Evolutionary conservation across 345 rosid species (phyloP), one percentile per base, ranked within the genome.

Genomic region (Acer saccharum): DNA sequence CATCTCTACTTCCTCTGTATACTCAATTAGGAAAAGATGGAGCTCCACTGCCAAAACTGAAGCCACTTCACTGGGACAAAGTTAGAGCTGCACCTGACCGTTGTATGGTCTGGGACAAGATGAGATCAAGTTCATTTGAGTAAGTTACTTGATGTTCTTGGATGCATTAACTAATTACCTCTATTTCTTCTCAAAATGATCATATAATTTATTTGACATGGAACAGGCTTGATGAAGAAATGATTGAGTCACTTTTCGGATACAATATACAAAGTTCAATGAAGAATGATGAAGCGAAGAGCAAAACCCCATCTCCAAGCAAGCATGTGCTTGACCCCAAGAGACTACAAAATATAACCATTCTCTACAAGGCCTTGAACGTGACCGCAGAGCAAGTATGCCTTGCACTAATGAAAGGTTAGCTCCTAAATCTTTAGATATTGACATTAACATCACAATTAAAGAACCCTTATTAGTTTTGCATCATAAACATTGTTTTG

Each of bases 61-160:
- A 96, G 87, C 99, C 99, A 5, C 98, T 96, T 74, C 99, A 96
- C 4, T 96, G 99, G 99, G 98, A 96, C 91, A 96, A 94, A 88
- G 99, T 96, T n/a, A 94, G 98, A 82, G 98, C 98, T 64, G 83
- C 91, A 73, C 92, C 97, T 6, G 98, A 96, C 79, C 86, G 88
- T 3, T 82, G 84, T 71, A 96, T 87, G 95, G 99, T 92, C 41
- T 96, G 99, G 99, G 98, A 96, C 83, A 92, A 89, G 87, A 78
- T 96, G 60, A 86, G 91, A 83, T 86, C 98, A 78, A 96, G 91
- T 90, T 94, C 99, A 20, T 94, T 96, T 11, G 99, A 96, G 99
- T 96, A 90, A 87, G 95, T 87, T 68, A 27, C 20, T 73, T 62
- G 20, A 10, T 66, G 6, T 74, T 44, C 32, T 68, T 75, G 6